A percentile compares a stretch with the other conserved stretches of the same genome.
phyloP scores from a whole-genome alignment of 1,284 basidiomycete genomes.

The Takashimella koratensis region DNA sequence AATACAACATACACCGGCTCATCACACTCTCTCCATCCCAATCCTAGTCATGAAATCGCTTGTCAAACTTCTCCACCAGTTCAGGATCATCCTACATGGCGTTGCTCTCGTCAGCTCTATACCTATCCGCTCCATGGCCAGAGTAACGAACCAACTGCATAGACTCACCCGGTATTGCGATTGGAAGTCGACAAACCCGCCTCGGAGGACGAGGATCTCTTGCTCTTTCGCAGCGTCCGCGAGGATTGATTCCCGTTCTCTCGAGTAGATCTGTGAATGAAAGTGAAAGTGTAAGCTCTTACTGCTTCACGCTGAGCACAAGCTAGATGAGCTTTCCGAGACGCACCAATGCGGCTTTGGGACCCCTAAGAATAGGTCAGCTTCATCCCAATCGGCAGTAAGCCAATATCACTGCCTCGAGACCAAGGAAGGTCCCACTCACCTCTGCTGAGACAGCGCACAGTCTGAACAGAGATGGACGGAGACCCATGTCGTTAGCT shows the following conservation, averaged over 20 bases:
- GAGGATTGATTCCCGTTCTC: slow-evolving; percentile 28
- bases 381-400: no score
- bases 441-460: slow-evolving; percentile 46
- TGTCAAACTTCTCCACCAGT: slow-evolving; percentile 49
- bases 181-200: slow-evolving; percentile 49
- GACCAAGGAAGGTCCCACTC: slow-evolving; percentile 6
- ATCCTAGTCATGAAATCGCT: slow-evolving; percentile 45
- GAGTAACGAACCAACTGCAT: no score
- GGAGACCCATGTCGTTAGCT: no score
- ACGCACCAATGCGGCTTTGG: slow-evolving; percentile 46
- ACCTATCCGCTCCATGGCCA: neutral
- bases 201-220: slow-evolving; percentile 46
- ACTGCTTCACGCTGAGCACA: no score
- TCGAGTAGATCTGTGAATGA: slow-evolving; percentile 44
- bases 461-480: slow-evolving; percentile 47
- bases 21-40: no score
- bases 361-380: slow-evolving; percentile 31
- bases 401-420: no score
- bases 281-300: no score
- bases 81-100: slow-evolving; percentile 44
- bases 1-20: no score
- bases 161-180: slow-evolving; percentile 42
- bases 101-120: slow-evolving; percentile 6
- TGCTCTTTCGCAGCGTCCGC: slow-evolving; percentile 27
- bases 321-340: no score